Base-by-base conservation (phyloP, 1,139 yeast genomes). In the Geotrichum phurueaensis region DNA sequence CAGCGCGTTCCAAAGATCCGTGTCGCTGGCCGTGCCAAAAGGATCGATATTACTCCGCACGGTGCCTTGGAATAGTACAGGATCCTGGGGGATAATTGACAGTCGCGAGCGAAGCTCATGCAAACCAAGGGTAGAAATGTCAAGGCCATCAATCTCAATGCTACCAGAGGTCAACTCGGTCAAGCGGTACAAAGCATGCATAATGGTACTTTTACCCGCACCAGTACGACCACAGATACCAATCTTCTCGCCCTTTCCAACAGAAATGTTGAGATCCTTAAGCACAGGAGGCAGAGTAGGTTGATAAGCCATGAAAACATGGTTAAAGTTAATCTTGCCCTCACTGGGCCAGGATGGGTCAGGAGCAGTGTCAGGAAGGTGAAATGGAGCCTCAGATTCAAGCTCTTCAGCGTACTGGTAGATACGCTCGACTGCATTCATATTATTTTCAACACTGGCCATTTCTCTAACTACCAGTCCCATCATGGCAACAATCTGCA, bases 401-500 rank as follows among this genome's bases (percentile, higher is more conserved):
- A 89, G 74, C 36, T 86, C 84, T 27, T 79, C 78, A 0, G 92
- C 94, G 72, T 89, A 89, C 61, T 85, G 81, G 63, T 83, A 80
- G 58, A 90, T 74, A 70, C 97, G 81, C 75, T 90, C 96, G n/a
- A 86, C 94, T 7, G 95, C 84, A 69, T 87, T 88, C 90, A 89
- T 82, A 69, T 86, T 87, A 73, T 87, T 89, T 71, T 89, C 96
- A 36, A 87, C 82, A 69, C 84, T 85, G 0, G 96, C 87, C 71
- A 75, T 27, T 72, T 79, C 75, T 70, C 85, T 65, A 53, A 72
- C 78, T 67, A 73, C 75, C 74, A 70, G 57, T 2, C 72, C 66
- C 68, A 71, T 64, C 71, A 71, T 67, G 29, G 65, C 65, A 49
- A 66, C 65, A 25, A 70, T 65, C 60, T 65, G 68, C 45, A 60